Base-by-base conservation (phyloP, 306 rosid genomes). In the Fagus crenata region DNA sequence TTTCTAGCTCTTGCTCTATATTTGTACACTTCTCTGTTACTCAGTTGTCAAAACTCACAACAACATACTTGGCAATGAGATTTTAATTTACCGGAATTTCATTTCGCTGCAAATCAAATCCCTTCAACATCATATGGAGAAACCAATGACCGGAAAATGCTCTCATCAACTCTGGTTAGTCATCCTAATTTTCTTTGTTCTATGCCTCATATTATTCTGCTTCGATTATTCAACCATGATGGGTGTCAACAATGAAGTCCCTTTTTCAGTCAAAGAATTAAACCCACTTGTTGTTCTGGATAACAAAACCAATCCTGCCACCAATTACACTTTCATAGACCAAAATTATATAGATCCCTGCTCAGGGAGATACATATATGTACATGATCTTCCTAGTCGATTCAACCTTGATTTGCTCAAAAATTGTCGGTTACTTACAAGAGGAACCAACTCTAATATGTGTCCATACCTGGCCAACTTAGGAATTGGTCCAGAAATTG, bases 381-480 rank as follows among this genome's bases (percentile, higher is more conserved):
- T 90, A 28, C 98, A 90, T 39, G 13, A 80, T 2, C 85, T 92
- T 31, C 97, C 98, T 1, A 17, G 49, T 4, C 85, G 90, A 36
- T 95, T 95, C 89, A 90, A 95, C 87, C 3, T 58, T 39, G 80
- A 84, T 51, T 75, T 90, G 59, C 76, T 88, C 37, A 17, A 76
- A 4, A 85, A 92, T 46, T 95, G 97, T 35, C 80, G 65, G 22
- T 59, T 75, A 18, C 88, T 95, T 1, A 95, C 98, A 0, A 82
- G 87, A 85, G 97, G 97, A 63, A 84, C 96, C 17, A 76, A 78
- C 53, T 71, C 87, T 33, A 86, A 92, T 81, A 83, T 95, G 93
- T 95, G 98, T 72, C 89, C 90, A 0, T 95, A 81, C 83, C 69
- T 90, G 67, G 78, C 41, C 42, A 95, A 92, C 81, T 41, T 17